Evolutionary conservation across 2,329 filamentous ascomycete genomes (phyloP).

Genomic region (Colletotrichum tanaceti): DNA sequence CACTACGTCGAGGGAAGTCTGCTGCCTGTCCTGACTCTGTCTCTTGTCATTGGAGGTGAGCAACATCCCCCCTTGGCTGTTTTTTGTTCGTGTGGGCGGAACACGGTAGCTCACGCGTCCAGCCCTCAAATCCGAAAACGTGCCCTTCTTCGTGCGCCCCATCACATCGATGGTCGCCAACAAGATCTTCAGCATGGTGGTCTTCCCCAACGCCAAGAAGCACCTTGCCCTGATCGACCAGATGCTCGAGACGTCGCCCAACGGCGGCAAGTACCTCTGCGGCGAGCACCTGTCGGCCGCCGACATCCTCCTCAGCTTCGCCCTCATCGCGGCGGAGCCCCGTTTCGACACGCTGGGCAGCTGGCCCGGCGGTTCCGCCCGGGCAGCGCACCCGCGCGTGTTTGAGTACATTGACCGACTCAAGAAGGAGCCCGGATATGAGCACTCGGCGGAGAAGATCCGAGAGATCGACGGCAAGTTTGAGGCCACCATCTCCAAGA

Average conservation of each 20-base stretch:
- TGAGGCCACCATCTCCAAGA: constrained; percentile 35
- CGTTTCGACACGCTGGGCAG: constrained; percentile 55
- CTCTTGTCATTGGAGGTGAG: constrained; percentile 68
- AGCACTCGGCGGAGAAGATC: constrained; percentile 61
- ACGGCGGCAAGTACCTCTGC: constrained; percentile 60
- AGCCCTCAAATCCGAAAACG: constrained; percentile 58
- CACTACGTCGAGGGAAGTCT: constrained; percentile 88
- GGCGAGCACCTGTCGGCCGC: constrained; percentile 62
- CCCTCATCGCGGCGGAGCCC: constrained; percentile 57
- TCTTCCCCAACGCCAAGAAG: constrained; percentile 60
- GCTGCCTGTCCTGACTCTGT: constrained; percentile 76
- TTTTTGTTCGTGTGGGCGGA: background rate
- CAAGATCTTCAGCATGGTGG: constrained; percentile 54
- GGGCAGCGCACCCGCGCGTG: constrained; percentile 56
- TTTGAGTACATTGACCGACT: constrained; percentile 60
- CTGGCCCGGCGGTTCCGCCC: constrained; percentile 56
- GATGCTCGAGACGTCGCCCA: constrained; percentile 58
- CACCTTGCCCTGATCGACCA: constrained; percentile 64
- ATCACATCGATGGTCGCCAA: constrained; percentile 60
- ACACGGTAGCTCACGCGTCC: constrained; percentile 10
- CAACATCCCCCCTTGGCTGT: constrained; percentile 33
- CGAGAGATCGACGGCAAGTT: constrained; percentile 60
- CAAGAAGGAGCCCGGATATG: constrained; percentile 60
- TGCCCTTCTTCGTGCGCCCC: constrained; percentile 67
- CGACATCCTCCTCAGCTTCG: constrained; percentile 66